Base-by-base conservation (phyloP, 1,284 basidiomycete species). In the Exobasidium rhododendri region DNA sequence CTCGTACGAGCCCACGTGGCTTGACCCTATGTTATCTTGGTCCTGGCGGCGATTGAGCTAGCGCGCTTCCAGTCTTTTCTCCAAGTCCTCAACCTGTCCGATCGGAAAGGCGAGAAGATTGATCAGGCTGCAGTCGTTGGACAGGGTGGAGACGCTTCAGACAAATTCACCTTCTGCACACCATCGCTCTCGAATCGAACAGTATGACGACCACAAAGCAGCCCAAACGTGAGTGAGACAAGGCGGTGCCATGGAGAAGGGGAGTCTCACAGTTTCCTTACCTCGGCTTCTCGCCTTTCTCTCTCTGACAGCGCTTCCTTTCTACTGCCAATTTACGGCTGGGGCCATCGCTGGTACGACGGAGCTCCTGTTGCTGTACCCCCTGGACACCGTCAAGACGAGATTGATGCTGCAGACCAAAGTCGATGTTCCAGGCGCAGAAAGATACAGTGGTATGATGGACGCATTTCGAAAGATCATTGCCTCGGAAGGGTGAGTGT, bases 361-460 rank as follows among this genome's bases (percentile, higher is more conserved):
- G 13, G 94, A 98, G 81, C 90, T 98, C 61, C 83, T 96, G 70
- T 92, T 87, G 7, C 92, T 97, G 73, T 92, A 94, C 73, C 92
- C 92, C 62, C 88, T 94, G 67, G 92, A 90, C 92, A 77, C 78
- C 20, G 77, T 97, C 81, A 98, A 98, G 84, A 99, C 94, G 11
- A 90, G 94, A 32, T 94, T 97, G 88, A 96, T 98, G 81, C 84
- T 99, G 28, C 90, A 92, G 80, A 89, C 88, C 4, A 91, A 90
- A 81, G 83, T 85, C 43, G 82, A 85, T 56, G 83, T 86, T 60
- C 88, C 74, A 6, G 79, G 77, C 17, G 73, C 71, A 0, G 78
- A 80, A 46, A 69, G 78, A 45, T 82, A 82, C 73, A 78, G 77
- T 62, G 79, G 93, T n/a, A 86, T 97, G 78, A 82, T 97, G 13